These are phyloP conservation scores for Psilocybe mexicana DNA, from an alignment of 1,284 basidiomycete genomes.

Conservation along the genomic window DNA sequence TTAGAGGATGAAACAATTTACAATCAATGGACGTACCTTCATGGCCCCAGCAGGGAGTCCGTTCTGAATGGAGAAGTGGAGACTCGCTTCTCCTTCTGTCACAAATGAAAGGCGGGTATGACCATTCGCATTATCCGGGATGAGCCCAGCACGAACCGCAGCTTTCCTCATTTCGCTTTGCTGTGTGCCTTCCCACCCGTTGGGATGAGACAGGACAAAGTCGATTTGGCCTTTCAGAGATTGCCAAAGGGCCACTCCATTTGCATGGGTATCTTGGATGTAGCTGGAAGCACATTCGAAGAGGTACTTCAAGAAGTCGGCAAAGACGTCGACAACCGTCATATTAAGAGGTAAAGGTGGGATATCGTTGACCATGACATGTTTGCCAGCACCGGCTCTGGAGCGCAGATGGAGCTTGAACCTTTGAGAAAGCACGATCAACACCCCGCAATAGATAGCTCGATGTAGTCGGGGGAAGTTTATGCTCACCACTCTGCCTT, in stretches of 20 bases:
- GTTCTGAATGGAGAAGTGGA: slow-evolving; percentile 46
- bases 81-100: slow-evolving; percentile 52
- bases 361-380: slow-evolving; percentile 27
- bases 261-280: slow-evolving; percentile 49
- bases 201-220: slow-evolving; percentile 42
- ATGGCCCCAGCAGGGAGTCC: slow-evolving; percentile 39
- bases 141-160: slow-evolving; percentile 36
- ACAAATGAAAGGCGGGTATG: slow-evolving; percentile 44
- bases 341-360: slow-evolving; percentile 50
- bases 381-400: slow-evolving; percentile 25
- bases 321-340: slow-evolving; percentile 45
- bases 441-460: neutral
- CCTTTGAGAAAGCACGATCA: slow-evolving; percentile 33
- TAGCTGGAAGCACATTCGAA: slow-evolving; percentile 44
- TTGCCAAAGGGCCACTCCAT: slow-evolving; percentile 36
- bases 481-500: slow-evolving; percentile 50
- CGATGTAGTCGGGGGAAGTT: neutral
- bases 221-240: slow-evolving; percentile 31
- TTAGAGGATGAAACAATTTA: neutral
- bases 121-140: slow-evolving; percentile 31
- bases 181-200: slow-evolving; percentile 45
- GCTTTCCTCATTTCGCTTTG: slow-evolving; percentile 42
- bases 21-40: slow-evolving; percentile 30
- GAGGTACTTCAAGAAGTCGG: slow-evolving; percentile 56
- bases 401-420: slow-evolving; percentile 59